phyloP scores from a whole-genome alignment of 306 rosid genomes.

The Cicer judaicum region DNA sequence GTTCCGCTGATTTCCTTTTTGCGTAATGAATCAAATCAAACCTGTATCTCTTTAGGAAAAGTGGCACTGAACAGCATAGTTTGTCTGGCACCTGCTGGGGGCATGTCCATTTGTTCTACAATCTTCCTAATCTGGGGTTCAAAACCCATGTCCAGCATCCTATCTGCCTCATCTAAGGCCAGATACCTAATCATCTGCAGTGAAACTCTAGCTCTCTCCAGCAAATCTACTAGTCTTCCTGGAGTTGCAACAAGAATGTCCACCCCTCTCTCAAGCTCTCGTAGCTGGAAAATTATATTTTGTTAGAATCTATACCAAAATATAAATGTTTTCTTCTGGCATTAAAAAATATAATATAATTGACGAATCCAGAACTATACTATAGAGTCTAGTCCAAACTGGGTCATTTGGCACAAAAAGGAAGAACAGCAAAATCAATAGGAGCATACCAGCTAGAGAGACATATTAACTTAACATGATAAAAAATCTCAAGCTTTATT shows the following conservation, averaged over 20 bases:
- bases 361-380: background rate
- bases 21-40: slow-evolving; percentile 31
- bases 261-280: slow-evolving; percentile 92
- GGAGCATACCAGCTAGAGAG: slow-evolving; percentile 7
- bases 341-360: slow-evolving; percentile 20
- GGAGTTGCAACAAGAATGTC: slow-evolving; percentile 98
- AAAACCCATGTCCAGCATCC: slow-evolving; percentile 61
- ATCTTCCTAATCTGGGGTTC: slow-evolving; percentile 57
- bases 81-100: slow-evolving; percentile 78
- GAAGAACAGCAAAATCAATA: background rate
- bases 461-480: slow-evolving; percentile 2
- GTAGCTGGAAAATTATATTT: slow-evolving; percentile 58
- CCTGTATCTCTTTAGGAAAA: slow-evolving; percentile 92
- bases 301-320: slow-evolving; percentile 35
- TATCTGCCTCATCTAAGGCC: slow-evolving; percentile 58
- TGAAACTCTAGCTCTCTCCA: slow-evolving; percentile 88
- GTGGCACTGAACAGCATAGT: slow-evolving; percentile 93
- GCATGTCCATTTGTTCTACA: slow-evolving; percentile 85
- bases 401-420: background rate
- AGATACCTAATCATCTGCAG: slow-evolving; percentile 63
- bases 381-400: background rate
- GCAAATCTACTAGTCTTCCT: slow-evolving; percentile 91
- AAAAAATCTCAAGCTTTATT: background rate
- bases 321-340: background rate
- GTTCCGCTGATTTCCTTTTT: background rate